Evolutionary conservation across 2,329 filamentous ascomycete species (phyloP).

Genomic region (Colletotrichum lini): DNA sequence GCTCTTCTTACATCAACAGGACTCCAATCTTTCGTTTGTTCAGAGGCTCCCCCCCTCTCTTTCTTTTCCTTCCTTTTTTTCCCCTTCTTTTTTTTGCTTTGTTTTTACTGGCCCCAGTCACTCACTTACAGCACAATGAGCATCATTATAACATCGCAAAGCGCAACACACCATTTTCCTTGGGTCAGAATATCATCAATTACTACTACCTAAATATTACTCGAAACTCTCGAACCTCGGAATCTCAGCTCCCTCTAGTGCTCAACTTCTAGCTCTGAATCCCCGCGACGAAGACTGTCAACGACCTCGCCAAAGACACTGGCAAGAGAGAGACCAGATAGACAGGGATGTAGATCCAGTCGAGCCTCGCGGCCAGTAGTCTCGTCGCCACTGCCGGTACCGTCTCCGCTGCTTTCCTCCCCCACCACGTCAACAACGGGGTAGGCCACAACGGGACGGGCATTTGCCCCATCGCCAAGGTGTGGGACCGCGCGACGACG

Average conservation of each 20-base stretch:
- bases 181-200: constrained; percentile 1
- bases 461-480: constrained; percentile 53
- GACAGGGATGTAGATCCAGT: constrained; percentile 50
- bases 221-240: constrained; percentile 6
- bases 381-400: constrained; percentile 43
- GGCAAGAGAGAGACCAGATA: constrained; percentile 43
- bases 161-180: constrained; percentile 34
- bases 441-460: constrained; percentile 42
- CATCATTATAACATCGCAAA: constrained; percentile 12
- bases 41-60: neutral
- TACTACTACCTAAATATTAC: constrained; percentile 42
- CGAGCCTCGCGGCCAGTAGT: constrained; percentile 46
- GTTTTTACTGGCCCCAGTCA: constrained; percentile 33
- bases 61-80: constrained; percentile 7
- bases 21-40: constrained; percentile 33
- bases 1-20: neutral
- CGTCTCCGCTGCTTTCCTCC: neutral
- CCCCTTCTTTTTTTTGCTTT: neutral
- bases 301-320: constrained; percentile 12
- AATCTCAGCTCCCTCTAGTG: constrained; percentile 26
- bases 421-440: constrained; percentile 14
- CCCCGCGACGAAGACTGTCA: constrained; percentile 2
- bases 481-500: constrained; percentile 55
- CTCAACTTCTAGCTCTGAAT: constrained; percentile 7
- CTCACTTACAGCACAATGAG: constrained; percentile 13